Base-by-base conservation (phyloP, 768 basidiomycete species). In the Boletus barrowsii region DNA sequence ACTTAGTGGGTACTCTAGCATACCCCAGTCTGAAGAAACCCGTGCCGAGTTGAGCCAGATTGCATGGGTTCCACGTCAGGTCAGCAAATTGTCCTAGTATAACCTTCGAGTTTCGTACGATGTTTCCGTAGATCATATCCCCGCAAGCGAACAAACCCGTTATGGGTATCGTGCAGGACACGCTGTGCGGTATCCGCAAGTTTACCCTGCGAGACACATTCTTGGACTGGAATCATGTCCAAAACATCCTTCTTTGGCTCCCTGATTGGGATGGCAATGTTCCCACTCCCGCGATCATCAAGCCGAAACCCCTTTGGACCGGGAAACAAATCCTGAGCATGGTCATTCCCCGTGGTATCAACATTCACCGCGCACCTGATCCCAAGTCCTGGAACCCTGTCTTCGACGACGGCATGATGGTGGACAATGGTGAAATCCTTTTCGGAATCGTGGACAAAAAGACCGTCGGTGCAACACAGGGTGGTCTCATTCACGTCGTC, bases 141-240 rank as follows among this genome's bases (percentile, higher is more conserved):
- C 97, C 97, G 0, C 97, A 99, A 79, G 96, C 96, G 47, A 99
- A 98, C 77, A 98, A 98, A 73, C 96, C 96, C 17, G 95, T 98
- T 63, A 99, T 99, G 96, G 97, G 93, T 56, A 98, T 99, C 63
- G 96, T 99, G 30, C 97, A 99, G 71, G 97, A 99, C 68, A 98
- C 97, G 1, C 85, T 99, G 1, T 97, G 94, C 66, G 97, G 97
- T 65, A 87, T 98, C 50, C 88, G 97, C 53, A 98, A 98, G 72
- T 93, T 98, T 68, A 98, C 97, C 0, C 76, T 98, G 7, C 92
- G 95, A 24, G 97, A 98, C 67, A 84, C 86, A 17, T 98, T 98
- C 76, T 75, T 97, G 68, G 97, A 98, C 61, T 97, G 93, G 93
- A 86, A 84, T 52, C 85, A 87, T 40, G 94, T 98, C 11, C 96